Evolutionary conservation across 331 rosid genomes (phyloP).

Genomic region (Erythrophleum ivorense): DNA sequence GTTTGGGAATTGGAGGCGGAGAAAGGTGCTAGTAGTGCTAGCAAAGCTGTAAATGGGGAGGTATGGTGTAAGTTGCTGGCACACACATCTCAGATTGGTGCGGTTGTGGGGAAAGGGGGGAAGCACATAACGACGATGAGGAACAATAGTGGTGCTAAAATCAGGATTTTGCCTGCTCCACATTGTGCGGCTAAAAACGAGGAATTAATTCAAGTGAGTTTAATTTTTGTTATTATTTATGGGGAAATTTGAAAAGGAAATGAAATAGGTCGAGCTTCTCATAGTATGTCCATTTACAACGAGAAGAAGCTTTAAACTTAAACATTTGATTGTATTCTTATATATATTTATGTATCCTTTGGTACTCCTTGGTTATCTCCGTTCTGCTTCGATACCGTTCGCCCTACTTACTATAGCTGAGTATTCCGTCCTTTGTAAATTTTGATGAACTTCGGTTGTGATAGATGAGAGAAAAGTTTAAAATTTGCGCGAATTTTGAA

Average conservation of each 20-base stretch:
- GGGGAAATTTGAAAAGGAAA: not conserved
- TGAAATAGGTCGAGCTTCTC: not conserved
- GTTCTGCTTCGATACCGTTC: not conserved
- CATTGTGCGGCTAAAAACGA: slow-evolving; percentile 49
- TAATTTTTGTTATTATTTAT: not conserved
- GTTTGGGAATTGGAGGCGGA: slow-evolving; percentile 54
- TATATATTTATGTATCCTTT: not conserved
- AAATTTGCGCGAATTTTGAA: not conserved
- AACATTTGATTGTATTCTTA: not conserved
- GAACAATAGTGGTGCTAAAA: slow-evolving; percentile 52
- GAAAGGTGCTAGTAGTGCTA: slow-evolving; percentile 19
- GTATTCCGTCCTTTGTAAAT: not conserved
- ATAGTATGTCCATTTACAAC: not conserved
- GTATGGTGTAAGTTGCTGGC: slow-evolving; percentile 57
- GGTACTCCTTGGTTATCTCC: not conserved
- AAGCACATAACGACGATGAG: slow-evolving; percentile 51
- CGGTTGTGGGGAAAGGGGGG: slow-evolving; percentile 71
- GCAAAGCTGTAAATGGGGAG: slow-evolving; percentile 36
- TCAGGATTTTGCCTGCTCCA: slow-evolving; percentile 59
- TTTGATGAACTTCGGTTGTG: not conserved
- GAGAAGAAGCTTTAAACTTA: not conserved
- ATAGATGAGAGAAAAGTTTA: not conserved
- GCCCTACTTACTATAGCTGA: not conserved
- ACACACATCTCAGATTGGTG: slow-evolving; percentile 60
- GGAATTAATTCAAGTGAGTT: slow-evolving; percentile 61